Base-by-base conservation (phyloP, 1,284 basidiomycete genomes). In the Cystobasidium sp. region DNA sequence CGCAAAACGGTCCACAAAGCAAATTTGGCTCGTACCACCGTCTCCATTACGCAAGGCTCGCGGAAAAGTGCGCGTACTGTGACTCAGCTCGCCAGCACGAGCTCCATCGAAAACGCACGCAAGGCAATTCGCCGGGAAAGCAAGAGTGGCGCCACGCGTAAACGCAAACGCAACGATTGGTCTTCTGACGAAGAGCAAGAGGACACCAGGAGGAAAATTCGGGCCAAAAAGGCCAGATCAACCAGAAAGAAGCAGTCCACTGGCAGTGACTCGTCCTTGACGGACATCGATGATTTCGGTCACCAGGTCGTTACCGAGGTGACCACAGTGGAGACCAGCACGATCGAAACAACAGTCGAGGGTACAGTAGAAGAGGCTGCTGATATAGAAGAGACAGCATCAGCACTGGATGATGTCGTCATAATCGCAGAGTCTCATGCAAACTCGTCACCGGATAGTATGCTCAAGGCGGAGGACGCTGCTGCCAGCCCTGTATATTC, bases 201-300 rank as follows among this genome's bases (percentile, higher is more conserved):
- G 20, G 68, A 59, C 37, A n/a, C 53, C 18, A 56, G 43, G 56
- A 59, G 1, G 56, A 22, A 12, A 5, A 59, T 41, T 31, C 56
- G 53, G 14, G 59, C 24, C 18, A 63, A 49, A n/a, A 63, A 51
- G 44, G 44, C 43, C 39, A 51, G 20, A 51, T 16, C 49, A 20
- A 51, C 49, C 3, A 63, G 24, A 43, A 49, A 24, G 44, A 67
- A 59, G 20, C 18, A 20, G 10, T 37, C 43, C 2, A n/a, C 69
- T 5, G 49, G 43, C 16, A 64, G 61, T 56, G 61, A 64, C 18
- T 71, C 69, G 6, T 59, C 61, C 22, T 49, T 71, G 41, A 71
- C 69, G n/a, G 69, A 71, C n/a, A 24, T 71, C 7, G 61, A 63
- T 10, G 69, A 71, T 46, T 59, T 71, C 9, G 59, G 55, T 22